phyloP scores from a whole-genome alignment of 768 basidiomycete species.

The Rhodosporidiobolus sp. region DNA sequence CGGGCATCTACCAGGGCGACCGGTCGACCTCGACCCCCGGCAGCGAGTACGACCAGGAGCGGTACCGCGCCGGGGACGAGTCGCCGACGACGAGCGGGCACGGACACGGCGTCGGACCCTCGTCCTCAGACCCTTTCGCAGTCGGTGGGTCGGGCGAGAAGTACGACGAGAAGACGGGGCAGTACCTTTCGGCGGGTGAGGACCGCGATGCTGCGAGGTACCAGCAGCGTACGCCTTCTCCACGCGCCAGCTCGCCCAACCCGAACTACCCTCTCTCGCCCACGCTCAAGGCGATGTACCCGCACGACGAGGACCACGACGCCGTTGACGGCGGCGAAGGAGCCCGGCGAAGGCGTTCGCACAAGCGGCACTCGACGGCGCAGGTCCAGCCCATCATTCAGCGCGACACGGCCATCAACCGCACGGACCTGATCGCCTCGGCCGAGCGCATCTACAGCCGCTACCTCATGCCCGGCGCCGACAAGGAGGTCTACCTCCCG shows the following conservation, averaged over 20 bases:
- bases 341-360: background rate
- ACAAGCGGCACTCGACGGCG: constrained; percentile 7
- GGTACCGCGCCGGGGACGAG: background rate
- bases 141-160: background rate
- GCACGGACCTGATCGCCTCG: constrained; percentile 81
- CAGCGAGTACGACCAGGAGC: constrained; percentile 4
- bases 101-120: constrained; percentile 1
- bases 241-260: constrained; percentile 11
- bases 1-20: constrained; percentile 32
- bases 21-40: background rate
- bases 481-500: constrained; percentile 97
- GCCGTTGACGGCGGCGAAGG: background rate
- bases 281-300: constrained; percentile 43
- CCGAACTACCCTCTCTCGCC: constrained; percentile 40
- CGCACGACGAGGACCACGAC: constrained; percentile 29
- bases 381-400: constrained; percentile 85
- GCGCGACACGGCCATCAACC: constrained; percentile 82
- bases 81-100: background rate
- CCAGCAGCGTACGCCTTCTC: constrained; percentile 39
- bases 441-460: constrained; percentile 95
- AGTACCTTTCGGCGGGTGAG: constrained; percentile 11
- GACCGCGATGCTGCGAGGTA: constrained; percentile 19
- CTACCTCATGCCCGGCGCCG: constrained; percentile 83
- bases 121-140: background rate
- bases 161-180: constrained; percentile 10